phyloP scores from a whole-genome alignment of 805 yeast genomes.

The Yamadazyma nakazawae region DNA sequence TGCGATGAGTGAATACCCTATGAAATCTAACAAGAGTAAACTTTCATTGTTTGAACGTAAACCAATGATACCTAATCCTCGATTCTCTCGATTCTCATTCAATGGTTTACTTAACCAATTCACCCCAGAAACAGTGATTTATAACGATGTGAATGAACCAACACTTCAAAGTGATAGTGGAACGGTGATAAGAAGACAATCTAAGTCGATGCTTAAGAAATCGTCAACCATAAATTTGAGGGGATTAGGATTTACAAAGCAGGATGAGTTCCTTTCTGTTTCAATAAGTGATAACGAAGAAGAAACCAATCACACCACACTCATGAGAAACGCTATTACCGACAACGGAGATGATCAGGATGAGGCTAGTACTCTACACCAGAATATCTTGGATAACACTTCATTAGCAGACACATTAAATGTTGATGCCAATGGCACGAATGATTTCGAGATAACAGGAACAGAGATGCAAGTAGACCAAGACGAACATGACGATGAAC shows the following conservation, averaged over 20 bases:
- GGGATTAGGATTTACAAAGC: constrained; percentile 32
- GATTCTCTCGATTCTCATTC: constrained; percentile 41
- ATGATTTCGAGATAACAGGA: constrained; percentile 3
- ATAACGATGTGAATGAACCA: constrained; percentile 1
- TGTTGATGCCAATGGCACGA: not conserved
- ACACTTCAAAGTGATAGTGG: constrained; percentile 2
- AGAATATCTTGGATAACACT: constrained; percentile 9
- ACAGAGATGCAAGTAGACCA: not conserved
- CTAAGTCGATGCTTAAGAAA: constrained; percentile 15
- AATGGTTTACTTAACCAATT: constrained; percentile 29
- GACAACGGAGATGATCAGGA: constrained; percentile 1
- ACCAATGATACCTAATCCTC: constrained; percentile 38
- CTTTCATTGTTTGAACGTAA: constrained; percentile 6
- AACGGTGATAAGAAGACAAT: constrained; percentile 2
- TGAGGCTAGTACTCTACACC: not conserved
- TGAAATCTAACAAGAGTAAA: constrained; percentile 1
- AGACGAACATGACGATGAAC: not conserved
- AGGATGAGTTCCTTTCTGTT: constrained; percentile 21
- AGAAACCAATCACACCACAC: constrained; percentile 12
- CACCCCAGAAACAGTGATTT: constrained; percentile 9
- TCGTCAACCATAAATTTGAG: constrained; percentile 22
- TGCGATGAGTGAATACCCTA: not conserved
- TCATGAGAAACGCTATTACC: constrained; percentile 12
- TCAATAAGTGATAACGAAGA: constrained; percentile 14
- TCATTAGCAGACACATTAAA: constrained; percentile 10